Evolutionary conservation across 2,329 filamentous ascomycete genomes (phyloP).

Genomic region (Neonectria sp.): DNA sequence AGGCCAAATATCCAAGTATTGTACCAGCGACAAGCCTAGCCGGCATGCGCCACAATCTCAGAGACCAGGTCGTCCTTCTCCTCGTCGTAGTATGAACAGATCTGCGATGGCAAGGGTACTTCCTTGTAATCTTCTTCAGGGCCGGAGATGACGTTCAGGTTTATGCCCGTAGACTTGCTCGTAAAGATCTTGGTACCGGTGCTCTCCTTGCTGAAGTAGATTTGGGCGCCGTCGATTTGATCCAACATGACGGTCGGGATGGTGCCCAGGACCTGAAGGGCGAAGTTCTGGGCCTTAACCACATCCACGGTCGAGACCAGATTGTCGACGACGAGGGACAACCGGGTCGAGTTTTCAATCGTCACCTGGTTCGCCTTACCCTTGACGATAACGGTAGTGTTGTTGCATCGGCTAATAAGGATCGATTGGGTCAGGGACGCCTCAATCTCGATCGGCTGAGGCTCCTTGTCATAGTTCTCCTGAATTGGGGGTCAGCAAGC

Average conservation of each 20-base stretch:
- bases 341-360: conserved; percentile 88
- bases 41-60: conserved; percentile 96
- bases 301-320: conserved; percentile 94
- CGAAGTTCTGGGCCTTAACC: conserved; percentile 95
- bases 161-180: conserved; percentile 89
- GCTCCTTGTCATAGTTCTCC: conserved; percentile 91
- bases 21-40: conserved; percentile 62
- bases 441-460: conserved; percentile 83
- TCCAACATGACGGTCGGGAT: conserved; percentile 93
- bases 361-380: conserved; percentile 98
- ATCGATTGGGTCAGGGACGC: conserved; percentile 89
- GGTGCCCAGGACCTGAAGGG: conserved; percentile 89
- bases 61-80: conserved; percentile 82
- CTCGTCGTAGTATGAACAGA: conserved; percentile 81
- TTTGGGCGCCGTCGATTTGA: conserved; percentile 89
- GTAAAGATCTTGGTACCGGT: conserved; percentile 86
- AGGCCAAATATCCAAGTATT: conserved; percentile 36
- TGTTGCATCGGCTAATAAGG: conserved; percentile 92
- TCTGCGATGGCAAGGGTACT: conserved; percentile 89
- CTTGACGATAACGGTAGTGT: conserved; percentile 88
- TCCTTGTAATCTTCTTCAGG: conserved; percentile 88
- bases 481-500: conserved; percentile 50
- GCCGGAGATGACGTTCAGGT: conserved; percentile 84
- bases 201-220: conserved; percentile 90
- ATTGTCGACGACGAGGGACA: conserved; percentile 90